Base-by-base conservation (phyloP, 2,329 filamentous ascomycete genomes). In the Neurospora sp. region DNA sequence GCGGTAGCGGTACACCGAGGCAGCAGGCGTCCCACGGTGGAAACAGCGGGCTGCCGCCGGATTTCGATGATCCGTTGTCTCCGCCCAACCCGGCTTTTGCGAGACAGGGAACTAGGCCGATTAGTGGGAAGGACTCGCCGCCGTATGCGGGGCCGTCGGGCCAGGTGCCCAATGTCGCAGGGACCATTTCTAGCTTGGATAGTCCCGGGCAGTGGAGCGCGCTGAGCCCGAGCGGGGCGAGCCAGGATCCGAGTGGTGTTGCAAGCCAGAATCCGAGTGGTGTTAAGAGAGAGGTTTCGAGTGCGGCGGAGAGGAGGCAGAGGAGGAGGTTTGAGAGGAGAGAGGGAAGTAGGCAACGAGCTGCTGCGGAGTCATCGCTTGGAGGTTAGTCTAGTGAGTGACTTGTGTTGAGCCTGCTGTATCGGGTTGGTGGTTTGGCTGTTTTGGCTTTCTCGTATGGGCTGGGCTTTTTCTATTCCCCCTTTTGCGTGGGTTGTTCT, bases 41-140 rank as follows among this genome's bases (percentile, higher is more conserved):
- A 62, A 62, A 15, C 28, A 36, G 52, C 23, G 42, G 42, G n/a
- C 66, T 28, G 67, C 69, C 15, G 67, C 68, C 17, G 23, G 75
- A 78, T 52, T 75, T 76, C n/a, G 75, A 84, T n/a, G 78, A 78
- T 8, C 81, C 84, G 5, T 76, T 89, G 1, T 83, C 83, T 11
- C 87, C 87, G 1, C 87, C 88, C 0, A 83, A 85, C 70, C 86
- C 88, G 10, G 81, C 85, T 6, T 88, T 87, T 75, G 85, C 86
- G 5, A 28, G 43, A 52, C 83, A 82, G 58, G 83, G 82, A 0
- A 80, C 81, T 71, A 82, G 83, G 74, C 80, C 79, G 67, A 19
- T 46, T 62, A 38, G 67, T 15, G 71, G 70, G 2, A 90, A 89
- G 74, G 88, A 90, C 75, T 88, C 86, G 66, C 86, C 86, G 9